A percentile compares a stretch with the other conserved stretches of the same genome.
Evolutionary conservation across 768 basidiomycete species (phyloP).

Genomic region (Leucosporidium scottii): DNA sequence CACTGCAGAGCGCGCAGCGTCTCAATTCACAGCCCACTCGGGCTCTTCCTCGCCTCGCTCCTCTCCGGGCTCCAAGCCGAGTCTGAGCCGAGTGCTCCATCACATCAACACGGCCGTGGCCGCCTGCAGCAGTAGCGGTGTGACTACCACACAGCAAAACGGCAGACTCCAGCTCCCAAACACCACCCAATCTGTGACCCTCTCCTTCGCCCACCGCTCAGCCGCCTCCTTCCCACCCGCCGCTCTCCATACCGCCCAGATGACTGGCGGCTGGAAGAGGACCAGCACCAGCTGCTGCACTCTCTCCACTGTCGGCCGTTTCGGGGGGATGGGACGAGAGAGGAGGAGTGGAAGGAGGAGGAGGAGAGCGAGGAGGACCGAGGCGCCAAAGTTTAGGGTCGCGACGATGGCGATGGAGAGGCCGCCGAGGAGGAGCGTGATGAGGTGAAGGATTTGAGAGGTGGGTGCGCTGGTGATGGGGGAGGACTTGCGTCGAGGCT

Average conservation of each 20-base stretch:
- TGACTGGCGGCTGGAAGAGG: slow-evolving; percentile 47
- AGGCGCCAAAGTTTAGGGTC: slow-evolving; percentile 87
- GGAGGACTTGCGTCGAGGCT: slow-evolving; percentile 1
- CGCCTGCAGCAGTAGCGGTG: slow-evolving; percentile 66
- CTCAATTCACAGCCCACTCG: no score
- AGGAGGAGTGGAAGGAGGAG: slow-evolving; percentile 61
- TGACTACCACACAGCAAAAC: slow-evolving; percentile 17
- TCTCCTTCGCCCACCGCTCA: slow-evolving; percentile 14
- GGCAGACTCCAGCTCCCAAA: slow-evolving; percentile 77
- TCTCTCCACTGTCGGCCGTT: slow-evolving; percentile 54
- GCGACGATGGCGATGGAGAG: slow-evolving; percentile 76
- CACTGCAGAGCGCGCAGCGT: no score
- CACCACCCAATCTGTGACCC: slow-evolving; percentile 59
- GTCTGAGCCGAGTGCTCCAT: no score
- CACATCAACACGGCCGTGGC: slow-evolving; percentile 45
- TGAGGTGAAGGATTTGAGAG: slow-evolving; percentile 55
- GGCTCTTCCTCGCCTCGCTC: no score
- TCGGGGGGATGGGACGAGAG: slow-evolving; percentile 43
- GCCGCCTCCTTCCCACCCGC: background rate
- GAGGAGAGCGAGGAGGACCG: slow-evolving; percentile 59
- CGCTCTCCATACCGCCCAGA: slow-evolving; percentile 49
- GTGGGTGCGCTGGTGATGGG: slow-evolving; percentile 39
- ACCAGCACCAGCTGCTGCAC: slow-evolving; percentile 41
- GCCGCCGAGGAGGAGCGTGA: slow-evolving; percentile 76
- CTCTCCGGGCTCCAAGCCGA: no score